These are phyloP conservation scores for Ceratocystis albifundus DNA, from an alignment of 2,329 filamentous ascomycete genomes.

Conservation along the genomic window DNA sequence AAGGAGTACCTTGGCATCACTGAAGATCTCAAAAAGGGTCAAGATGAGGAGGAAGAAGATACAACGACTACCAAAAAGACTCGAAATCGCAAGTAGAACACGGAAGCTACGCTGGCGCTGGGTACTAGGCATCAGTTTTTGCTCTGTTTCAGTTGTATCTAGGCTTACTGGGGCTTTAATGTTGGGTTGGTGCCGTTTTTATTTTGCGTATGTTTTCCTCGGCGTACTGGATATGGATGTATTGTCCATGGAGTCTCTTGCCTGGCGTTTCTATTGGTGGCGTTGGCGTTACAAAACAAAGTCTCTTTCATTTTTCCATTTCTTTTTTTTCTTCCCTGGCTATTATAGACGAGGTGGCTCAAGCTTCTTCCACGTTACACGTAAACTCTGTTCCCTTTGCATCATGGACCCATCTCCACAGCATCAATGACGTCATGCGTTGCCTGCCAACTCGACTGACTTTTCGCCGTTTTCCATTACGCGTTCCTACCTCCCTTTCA, in stretches of 20 bases:
- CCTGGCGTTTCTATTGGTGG: neutral
- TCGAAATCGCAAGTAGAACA: conserved; percentile 40
- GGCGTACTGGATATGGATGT: too few relatives aligned
- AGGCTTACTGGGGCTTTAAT: neutral
- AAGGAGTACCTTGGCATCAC: conserved; percentile 65
- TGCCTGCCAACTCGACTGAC: neutral
- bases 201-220: too few relatives aligned
- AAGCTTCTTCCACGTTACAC: neutral
- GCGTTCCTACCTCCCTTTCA: neutral
- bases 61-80: conserved; percentile 50
- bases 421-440: conserved; percentile 6
- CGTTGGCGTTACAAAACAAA: conserved; percentile 6
- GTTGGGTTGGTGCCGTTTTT: neutral
- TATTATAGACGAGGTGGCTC: neutral
- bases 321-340: too few relatives aligned
- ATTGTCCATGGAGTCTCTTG: neutral
- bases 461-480: neutral
- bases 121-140: too few relatives aligned
- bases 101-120: too few relatives aligned
- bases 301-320: neutral
- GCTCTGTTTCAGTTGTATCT: too few relatives aligned
- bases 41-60: conserved; percentile 73
- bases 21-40: conserved; percentile 67
- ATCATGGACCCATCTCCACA: neutral
- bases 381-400: neutral